phyloP scores from a whole-genome alignment of 371 early-diverging fungal genomes.

The Mucor lusitanicus region DNA sequence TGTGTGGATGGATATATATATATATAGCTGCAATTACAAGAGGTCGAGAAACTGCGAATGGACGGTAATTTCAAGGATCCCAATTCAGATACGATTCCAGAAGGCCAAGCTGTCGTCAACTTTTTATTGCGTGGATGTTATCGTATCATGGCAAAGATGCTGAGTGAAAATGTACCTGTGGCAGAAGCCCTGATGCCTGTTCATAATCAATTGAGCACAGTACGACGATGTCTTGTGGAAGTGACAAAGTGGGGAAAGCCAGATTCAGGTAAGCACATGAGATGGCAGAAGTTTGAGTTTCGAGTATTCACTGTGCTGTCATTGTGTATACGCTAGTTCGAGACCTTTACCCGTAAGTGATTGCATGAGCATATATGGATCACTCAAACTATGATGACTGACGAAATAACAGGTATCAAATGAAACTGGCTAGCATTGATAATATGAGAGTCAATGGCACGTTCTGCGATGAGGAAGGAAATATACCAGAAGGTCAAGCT shows the following conservation, averaged over 20 bases:
- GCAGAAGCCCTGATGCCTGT: constrained; percentile 83
- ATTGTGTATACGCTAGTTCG: constrained; percentile 40
- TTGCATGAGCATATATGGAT: not conserved
- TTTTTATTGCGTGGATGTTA: constrained; percentile 89
- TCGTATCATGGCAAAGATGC: constrained; percentile 81
- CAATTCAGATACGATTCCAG: constrained; percentile 61
- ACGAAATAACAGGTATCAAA: constrained; percentile 59
- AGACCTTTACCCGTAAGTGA: constrained; percentile 77
- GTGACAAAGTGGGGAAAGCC: constrained; percentile 84
- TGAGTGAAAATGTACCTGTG: constrained; percentile 84
- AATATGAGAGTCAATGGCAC: constrained; percentile 84
- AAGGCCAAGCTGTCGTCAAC: constrained; percentile 78
- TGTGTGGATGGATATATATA: too few species aligned
- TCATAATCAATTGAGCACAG: constrained; percentile 83
- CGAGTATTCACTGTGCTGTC: not conserved
- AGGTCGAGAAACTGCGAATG: constrained; percentile 67
- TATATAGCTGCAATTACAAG: constrained; percentile 65
- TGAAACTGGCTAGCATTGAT: constrained; percentile 84
- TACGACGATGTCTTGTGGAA: constrained; percentile 80
- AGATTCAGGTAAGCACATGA: constrained; percentile 55
- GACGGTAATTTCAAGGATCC: constrained; percentile 74
- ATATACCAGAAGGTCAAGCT: constrained; percentile 85
- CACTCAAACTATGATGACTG: not conserved
- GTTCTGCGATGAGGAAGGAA: constrained; percentile 81
- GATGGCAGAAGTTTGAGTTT: not conserved